Base-by-base conservation (phyloP, 1,139 yeast genomes). In the Pichiaceae sp. region DNA sequence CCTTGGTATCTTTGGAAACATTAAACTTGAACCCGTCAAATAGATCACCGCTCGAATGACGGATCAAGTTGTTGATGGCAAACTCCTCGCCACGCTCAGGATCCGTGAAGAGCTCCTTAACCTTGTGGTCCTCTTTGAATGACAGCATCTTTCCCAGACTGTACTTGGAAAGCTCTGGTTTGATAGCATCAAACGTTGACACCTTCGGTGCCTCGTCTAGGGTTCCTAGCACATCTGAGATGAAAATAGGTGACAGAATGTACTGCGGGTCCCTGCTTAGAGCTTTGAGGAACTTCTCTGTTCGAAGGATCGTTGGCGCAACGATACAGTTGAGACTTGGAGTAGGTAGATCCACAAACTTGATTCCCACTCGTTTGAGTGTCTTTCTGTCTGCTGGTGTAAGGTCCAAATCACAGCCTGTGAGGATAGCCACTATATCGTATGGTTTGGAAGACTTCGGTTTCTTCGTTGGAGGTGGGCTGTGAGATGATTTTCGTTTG, bases 251-350 rank as follows among this genome's bases (percentile, higher is more conserved):
- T 39, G 71, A 73, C 2, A 74, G 46, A 15, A 79, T 66, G 17
- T 52, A 48, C 20, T 56, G 50, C n/a, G 63, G 63, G 2, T 59
- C 62, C 6, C 46, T 45, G 2, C 72, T 62, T 38, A 72, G 47
- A 1, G 71, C 62, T 24, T 63, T 57, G 26, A 91, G 65, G 52
- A 89, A 89, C 58, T 91, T 91, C 42, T 83, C 95, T 0, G 97
- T 91, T 45, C 97, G 70, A 48, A 82, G 57, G 11, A 81, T 68
- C 43, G 77, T 75, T 1, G 96, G 95, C 0, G 96, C 91, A 15
- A 89, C 65, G 8, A 82, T 63, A 35, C 60, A 55, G 34, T 56
- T 56, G 16, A 54, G 35, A 16, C 42, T 44, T 11, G 42, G 41
- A 2, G 35, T 38, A 4, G 29, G 79, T 9, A 74, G 69, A 29